A percentile compares a stretch with the other conserved stretches of the same genome.
These are phyloP conservation scores for Penicillium concentricum DNA, from an alignment of 2,329 filamentous ascomycete genomes.

Conservation along the genomic window DNA sequence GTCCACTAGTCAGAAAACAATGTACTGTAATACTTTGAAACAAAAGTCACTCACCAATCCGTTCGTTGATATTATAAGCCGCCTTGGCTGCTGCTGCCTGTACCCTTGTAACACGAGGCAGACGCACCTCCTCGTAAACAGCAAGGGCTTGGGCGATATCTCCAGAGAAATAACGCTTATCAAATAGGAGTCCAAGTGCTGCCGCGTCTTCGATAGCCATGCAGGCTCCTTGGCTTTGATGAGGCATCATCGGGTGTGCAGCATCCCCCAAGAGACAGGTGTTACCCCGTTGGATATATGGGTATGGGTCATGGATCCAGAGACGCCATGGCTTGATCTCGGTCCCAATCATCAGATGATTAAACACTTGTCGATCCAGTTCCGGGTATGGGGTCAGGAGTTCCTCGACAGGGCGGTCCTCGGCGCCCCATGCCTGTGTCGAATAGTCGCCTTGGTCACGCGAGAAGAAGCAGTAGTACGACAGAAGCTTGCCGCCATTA, in stretches of 20 bases:
- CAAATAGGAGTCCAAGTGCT: slow-evolving; percentile 62
- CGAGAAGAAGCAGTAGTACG: slow-evolving; percentile 70
- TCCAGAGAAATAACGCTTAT: slow-evolving; percentile 47
- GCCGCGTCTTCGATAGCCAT: slow-evolving; percentile 69
- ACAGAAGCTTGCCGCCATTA: slow-evolving; percentile 63
- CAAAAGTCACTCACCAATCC: slow-evolving; percentile 50
- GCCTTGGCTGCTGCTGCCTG: slow-evolving; percentile 60
- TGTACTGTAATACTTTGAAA: background rate
- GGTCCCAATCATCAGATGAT: slow-evolving; percentile 59
- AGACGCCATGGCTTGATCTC: slow-evolving; percentile 66
- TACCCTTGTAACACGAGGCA: slow-evolving; percentile 57
- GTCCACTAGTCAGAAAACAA: slow-evolving; percentile 18
- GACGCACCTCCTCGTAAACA: slow-evolving; percentile 54
- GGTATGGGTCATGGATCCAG: slow-evolving; percentile 64
- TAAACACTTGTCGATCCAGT: slow-evolving; percentile 58
- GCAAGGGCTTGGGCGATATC: slow-evolving; percentile 50
- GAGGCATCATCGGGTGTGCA: slow-evolving; percentile 67
- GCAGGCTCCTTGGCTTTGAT: slow-evolving; percentile 68
- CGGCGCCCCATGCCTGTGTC: slow-evolving; percentile 59
- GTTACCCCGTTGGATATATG: slow-evolving; percentile 52
- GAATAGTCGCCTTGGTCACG: slow-evolving; percentile 60
- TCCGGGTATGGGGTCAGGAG: slow-evolving; percentile 61
- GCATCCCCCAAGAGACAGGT: slow-evolving; percentile 65
- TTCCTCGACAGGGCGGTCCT: slow-evolving; percentile 55
- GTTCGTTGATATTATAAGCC: slow-evolving; percentile 61